These are phyloP conservation scores for Austropuccinia psidii DNA, from an alignment of 1,284 basidiomycete genomes.

Conservation along the genomic window DNA sequence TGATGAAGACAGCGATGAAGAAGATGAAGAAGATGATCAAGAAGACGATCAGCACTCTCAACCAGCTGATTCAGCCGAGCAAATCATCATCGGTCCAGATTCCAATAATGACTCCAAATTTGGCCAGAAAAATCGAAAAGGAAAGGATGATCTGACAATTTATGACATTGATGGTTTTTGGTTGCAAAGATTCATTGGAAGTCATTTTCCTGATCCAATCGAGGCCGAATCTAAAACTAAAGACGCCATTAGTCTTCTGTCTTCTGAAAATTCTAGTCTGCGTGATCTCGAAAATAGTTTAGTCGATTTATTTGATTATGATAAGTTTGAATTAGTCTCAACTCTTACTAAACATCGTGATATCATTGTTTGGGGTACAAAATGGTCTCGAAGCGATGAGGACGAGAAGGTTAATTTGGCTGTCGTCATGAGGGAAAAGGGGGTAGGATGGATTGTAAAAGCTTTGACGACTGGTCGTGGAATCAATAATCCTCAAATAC, in stretches of 20 bases:
- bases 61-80: conserved; percentile 52
- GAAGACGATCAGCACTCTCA: conserved; percentile 50
- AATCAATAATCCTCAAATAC: conserved; percentile 38
- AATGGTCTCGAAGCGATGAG: conserved; percentile 78
- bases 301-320: conserved; percentile 93
- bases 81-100: conserved; percentile 40
- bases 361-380: conserved; percentile 95
- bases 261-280: conserved; percentile 69
- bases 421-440: conserved; percentile 97
- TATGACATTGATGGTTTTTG: conserved; percentile 95
- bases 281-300: conserved; percentile 95
- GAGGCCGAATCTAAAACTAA: conserved; percentile 87
- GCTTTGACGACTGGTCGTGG: conserved; percentile 54
- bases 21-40: conserved; percentile 60
- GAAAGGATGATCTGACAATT: conserved; percentile 58
- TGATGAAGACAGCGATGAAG: conserved; percentile 67
- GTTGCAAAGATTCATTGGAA: conserved; percentile 88
- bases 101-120: conserved; percentile 47
- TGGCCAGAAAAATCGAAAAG: conserved; percentile 29
- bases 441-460: conserved; percentile 87
- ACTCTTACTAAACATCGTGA: conserved; percentile 93
- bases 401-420: conserved; percentile 89
- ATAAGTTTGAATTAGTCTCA: conserved; percentile 77
- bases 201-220: conserved; percentile 85
- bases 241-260: conserved; percentile 75